Evolutionary conservation across 192 early-diverging fungal genomes (phyloP), one percentile per base, ranked within the genome.

Genomic region (Diversispora eburnea): DNA sequence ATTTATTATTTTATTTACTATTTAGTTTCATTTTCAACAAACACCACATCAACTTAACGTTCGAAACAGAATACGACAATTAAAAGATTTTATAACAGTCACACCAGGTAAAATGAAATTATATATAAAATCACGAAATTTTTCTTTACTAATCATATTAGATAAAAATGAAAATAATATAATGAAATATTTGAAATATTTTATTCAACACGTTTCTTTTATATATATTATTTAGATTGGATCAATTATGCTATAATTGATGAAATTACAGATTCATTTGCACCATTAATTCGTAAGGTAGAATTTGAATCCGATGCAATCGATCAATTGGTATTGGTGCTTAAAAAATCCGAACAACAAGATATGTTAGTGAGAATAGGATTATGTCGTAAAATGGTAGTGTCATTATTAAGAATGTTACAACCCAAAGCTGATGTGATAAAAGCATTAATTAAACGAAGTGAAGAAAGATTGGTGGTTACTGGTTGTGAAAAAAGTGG

Each of bases 231-330:
- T 33, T 74, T 83, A 76, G 95, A 98, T 79, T 98, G 97, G 97
- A 91, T 98, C 67, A 94, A 93, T 82, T 98, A 98, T 75, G 94
- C 94, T 0, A 77, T 98, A 15, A 86, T 98, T 73, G 97, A 98
- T 80, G 95, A 96, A 72, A 92, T 99, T 65, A 95, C 93, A 7
- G 97, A 99, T 77, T 85, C 88, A 22, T 94, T 98, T 76, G 91
- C 92, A 47, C 95, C 96, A 10, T 82, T 95, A 17, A 83, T 98
- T 62, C 86, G 88, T 51, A 78, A 87, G 12, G 91, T 99, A 75
- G 97, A 99, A 82, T 87, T 93, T 66, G 96, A 98, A 77, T 96
- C 98, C 2, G 95, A 97, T 71, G 84, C 89, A 0, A 96, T 99
- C 67, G 96, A 99, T 77, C 96, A 99, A 69, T 79, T 98, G 0